phyloP scores from a whole-genome alignment of 495 filamentous ascomycete genomes.

The Penicillium chermesinum region DNA sequence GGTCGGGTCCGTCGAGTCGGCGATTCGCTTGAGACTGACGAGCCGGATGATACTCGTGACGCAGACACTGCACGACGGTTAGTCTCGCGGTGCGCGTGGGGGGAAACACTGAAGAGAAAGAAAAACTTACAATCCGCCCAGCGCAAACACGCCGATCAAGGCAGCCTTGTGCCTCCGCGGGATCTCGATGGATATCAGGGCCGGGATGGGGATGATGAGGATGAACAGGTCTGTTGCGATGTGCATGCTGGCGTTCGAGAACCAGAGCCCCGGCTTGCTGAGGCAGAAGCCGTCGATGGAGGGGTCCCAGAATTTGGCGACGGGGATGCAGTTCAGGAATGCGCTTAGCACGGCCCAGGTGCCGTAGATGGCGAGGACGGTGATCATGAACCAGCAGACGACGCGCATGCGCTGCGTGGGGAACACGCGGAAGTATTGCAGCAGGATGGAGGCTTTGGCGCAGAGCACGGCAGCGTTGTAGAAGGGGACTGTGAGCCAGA shows the following conservation, averaged over 20 bases:
- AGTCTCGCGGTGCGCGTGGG: slow-evolving; percentile 5
- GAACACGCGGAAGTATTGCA: slow-evolving; percentile 48
- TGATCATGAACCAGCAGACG: slow-evolving; percentile 42
- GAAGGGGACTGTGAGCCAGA: slow-evolving; percentile 44
- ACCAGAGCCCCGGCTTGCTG: slow-evolving; percentile 40
- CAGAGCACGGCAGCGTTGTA: slow-evolving; percentile 46
- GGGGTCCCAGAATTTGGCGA: slow-evolving; percentile 41
- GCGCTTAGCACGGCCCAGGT: slow-evolving; percentile 41
- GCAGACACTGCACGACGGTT: slow-evolving; percentile 31
- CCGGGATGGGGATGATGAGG: slow-evolving; percentile 47
- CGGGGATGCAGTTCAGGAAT: slow-evolving; percentile 43
- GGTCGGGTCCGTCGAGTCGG: slow-evolving; percentile 39
- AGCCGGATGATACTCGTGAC: slow-evolving; percentile 42
- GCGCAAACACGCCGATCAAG: slow-evolving; percentile 44
- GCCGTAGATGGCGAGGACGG: slow-evolving; percentile 34
- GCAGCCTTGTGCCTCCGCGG: slow-evolving; percentile 43
- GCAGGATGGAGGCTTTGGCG: slow-evolving; percentile 48
- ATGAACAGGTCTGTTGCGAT: slow-evolving; percentile 49
- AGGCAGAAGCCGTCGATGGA: slow-evolving; percentile 33
- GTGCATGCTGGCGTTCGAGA: slow-evolving; percentile 49
- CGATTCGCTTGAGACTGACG: slow-evolving; percentile 30
- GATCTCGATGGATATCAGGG: slow-evolving; percentile 41
- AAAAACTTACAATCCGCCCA: slow-evolving; percentile 47
- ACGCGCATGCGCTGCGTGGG: slow-evolving; percentile 34
- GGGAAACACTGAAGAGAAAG: neutral